These are phyloP conservation scores for Leccinum sublutescens DNA, from an alignment of 768 basidiomycete genomes.

Conservation along the genomic window DNA sequence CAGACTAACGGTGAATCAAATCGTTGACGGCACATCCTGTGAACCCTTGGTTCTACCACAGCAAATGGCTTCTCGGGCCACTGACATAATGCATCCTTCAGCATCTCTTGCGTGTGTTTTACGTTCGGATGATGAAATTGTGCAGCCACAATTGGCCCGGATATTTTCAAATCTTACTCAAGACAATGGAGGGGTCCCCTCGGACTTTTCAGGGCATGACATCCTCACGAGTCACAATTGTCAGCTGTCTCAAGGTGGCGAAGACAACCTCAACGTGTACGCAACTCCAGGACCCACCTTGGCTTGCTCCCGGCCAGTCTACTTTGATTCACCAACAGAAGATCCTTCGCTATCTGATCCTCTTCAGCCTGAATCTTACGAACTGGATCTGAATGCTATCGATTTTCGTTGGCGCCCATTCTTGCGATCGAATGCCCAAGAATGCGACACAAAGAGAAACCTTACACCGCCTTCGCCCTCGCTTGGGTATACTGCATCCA, in stretches of 20 bases:
- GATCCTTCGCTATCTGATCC: constrained; percentile 44
- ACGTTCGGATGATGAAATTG: constrained; percentile 17
- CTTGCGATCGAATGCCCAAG: constrained; percentile 26
- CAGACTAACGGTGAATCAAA: not conserved
- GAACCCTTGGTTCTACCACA: constrained; percentile 6
- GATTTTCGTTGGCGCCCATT: constrained; percentile 62
- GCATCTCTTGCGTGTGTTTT: constrained; percentile 10
- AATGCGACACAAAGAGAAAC: not conserved
- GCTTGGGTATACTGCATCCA: constrained; percentile 4
- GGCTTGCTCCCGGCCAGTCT: constrained; percentile 35
- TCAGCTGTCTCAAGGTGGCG: constrained; percentile 1
- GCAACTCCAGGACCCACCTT: constrained; percentile 50
- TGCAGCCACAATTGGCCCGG: constrained; percentile 1
- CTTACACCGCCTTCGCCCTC: not conserved
- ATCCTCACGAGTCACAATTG: not conserved
- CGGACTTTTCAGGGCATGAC: constrained; percentile 13
- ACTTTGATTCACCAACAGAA: constrained; percentile 54
- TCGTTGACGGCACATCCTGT: constrained; percentile 1
- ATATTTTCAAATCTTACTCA: constrained; percentile 8
- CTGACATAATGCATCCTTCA: constrained; percentile 12
- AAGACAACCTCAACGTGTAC: constrained; percentile 28
- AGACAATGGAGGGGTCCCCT: constrained; percentile 8
- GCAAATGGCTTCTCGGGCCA: constrained; percentile 6
- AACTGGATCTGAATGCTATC: constrained; percentile 40
- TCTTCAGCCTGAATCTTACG: constrained; percentile 35